Evolutionary conservation across 768 basidiomycete genomes (phyloP).

Genomic region (Phaeotremella skinneri): DNA sequence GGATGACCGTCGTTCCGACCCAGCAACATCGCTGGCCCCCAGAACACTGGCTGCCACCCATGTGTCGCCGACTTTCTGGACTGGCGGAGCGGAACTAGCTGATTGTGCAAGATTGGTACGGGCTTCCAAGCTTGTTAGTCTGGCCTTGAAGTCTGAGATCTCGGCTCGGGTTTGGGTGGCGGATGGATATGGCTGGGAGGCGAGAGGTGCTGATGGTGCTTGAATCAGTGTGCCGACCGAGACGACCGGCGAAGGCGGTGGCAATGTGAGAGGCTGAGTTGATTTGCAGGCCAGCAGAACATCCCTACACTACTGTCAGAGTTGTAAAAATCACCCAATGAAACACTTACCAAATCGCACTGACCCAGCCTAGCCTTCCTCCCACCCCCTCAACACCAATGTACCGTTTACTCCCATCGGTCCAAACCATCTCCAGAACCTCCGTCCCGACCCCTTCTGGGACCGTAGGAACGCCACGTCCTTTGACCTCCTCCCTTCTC

Average conservation of each 20-base stretch:
- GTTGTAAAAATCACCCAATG: background rate
- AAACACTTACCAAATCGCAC: constrained; percentile 43
- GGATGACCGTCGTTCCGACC: constrained; percentile 6
- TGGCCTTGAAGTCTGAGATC: constrained; percentile 17
- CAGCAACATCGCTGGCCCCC: constrained; percentile 21
- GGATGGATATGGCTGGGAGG: constrained; percentile 1
- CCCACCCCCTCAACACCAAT: constrained; percentile 43
- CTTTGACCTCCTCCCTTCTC: constrained; percentile 40
- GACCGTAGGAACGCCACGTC: constrained; percentile 35
- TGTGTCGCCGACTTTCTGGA: constrained; percentile 44
- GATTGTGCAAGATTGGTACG: background rate
- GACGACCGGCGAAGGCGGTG: constrained; percentile 37
- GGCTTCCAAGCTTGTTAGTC: constrained; percentile 17
- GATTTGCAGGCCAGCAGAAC: constrained; percentile 44
- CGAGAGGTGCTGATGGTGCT: background rate
- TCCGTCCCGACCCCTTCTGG: constrained; percentile 44
- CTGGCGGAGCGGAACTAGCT: constrained; percentile 25
- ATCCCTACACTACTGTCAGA: constrained; percentile 28
- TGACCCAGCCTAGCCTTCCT: constrained; percentile 46
- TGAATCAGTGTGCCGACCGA: background rate
- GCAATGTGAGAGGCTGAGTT: constrained; percentile 24
- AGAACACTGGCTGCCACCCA: constrained; percentile 41
- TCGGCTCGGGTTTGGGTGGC: constrained; percentile 6
- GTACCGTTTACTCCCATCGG: constrained; percentile 42
- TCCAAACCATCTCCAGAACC: constrained; percentile 45